Base-by-base conservation (phyloP, 345 rosid species). In the Murraya paniculata region DNA sequence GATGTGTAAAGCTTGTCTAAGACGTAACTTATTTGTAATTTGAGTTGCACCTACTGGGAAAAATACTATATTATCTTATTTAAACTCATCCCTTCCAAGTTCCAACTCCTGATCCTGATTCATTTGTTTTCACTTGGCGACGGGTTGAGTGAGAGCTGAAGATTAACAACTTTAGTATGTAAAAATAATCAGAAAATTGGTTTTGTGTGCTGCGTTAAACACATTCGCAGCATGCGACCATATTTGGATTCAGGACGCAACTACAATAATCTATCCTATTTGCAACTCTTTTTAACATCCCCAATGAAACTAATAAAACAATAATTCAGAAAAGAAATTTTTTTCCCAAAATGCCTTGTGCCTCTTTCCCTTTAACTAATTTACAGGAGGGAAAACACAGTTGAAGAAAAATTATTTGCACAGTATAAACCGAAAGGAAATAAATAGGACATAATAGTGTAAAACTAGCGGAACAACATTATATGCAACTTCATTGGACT, bases 321-420 rank as follows among this genome's bases (percentile, higher is more conserved):
- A 57, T 14, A 22, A n/a, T 24, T 58, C 7, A 24, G 30, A 9
- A 45, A 30, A 18, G 28, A 39, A 64, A 53, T 2, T 0, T 24
- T 28, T 24, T n/a, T 16, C 27, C 28, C 31, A 61, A 27, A 27
- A 72, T n/a, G 68, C 59, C 39, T 33, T 39, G 9, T 31, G 33
- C 71, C 36, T 58, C 73, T 69, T 84, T 28, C 78, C 56, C 13
- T 45, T 59, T 13, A 50, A 73, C 55, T 74, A 22, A 78, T 78
- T 80, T 82, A 86, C 74, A 84, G 13, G 11, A 64, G 62, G 38
- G 58, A 41, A 67, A 67, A 48, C 71, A 59, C 8, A 39, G 62
- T 74, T 68, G 33, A 10, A 50, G 59, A 62, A 81, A 81, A 79
- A 72, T 84, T 68, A 81, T 84, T 84, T 56, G 61, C 65, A 55